Percentiles rank a stretch among this genome's conserved stretches.
Conservation (phyloP, 805 yeast genomes). For the Priceomyces castillae region DNA sequence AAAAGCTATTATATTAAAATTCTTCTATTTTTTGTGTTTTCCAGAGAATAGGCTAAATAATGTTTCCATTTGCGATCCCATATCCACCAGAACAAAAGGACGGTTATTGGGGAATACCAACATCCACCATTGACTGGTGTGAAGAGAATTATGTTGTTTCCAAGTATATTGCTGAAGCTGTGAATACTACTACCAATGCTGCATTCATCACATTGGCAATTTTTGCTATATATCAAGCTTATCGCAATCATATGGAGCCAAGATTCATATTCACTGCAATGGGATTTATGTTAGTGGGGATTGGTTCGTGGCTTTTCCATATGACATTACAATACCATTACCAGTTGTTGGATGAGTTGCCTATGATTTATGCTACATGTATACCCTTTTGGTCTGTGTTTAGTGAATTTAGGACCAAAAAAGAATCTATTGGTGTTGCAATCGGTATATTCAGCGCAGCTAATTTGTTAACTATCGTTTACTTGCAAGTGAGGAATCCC, state of each 20-base stretch:
- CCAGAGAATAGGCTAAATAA: slow-evolving; percentile 7
- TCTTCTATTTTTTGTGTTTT: no score
- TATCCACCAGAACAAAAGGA: slow-evolving; percentile 53
- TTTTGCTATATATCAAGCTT: slow-evolving; percentile 63
- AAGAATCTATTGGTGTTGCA: slow-evolving; percentile 45
- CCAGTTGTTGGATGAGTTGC: slow-evolving; percentile 91
- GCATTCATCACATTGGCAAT: slow-evolving; percentile 52
- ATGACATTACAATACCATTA: slow-evolving; percentile 90
- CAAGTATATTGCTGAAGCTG: slow-evolving; percentile 82
- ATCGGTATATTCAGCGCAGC: slow-evolving; percentile 52
- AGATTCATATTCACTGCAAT: slow-evolving; percentile 69
- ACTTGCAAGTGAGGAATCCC: slow-evolving; percentile 74
- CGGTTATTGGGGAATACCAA: slow-evolving; percentile 80
- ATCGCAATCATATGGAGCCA: slow-evolving; percentile 58
- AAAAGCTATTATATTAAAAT: no score
- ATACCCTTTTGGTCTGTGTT: slow-evolving; percentile 87
- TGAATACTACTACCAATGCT: slow-evolving; percentile 79
- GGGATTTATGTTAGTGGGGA: slow-evolving; percentile 86
- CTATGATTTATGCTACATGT: slow-evolving; percentile 98
- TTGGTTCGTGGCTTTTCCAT: slow-evolving; percentile 94
- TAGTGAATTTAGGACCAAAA: slow-evolving; percentile 49
- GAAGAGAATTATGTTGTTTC: slow-evolving; percentile 30
- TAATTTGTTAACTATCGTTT: slow-evolving; percentile 61
- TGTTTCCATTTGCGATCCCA: slow-evolving; percentile 50
- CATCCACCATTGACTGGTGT: slow-evolving; percentile 66